Base-by-base conservation (phyloP, 1,284 basidiomycete genomes). In the Psilocybe mexicana region DNA sequence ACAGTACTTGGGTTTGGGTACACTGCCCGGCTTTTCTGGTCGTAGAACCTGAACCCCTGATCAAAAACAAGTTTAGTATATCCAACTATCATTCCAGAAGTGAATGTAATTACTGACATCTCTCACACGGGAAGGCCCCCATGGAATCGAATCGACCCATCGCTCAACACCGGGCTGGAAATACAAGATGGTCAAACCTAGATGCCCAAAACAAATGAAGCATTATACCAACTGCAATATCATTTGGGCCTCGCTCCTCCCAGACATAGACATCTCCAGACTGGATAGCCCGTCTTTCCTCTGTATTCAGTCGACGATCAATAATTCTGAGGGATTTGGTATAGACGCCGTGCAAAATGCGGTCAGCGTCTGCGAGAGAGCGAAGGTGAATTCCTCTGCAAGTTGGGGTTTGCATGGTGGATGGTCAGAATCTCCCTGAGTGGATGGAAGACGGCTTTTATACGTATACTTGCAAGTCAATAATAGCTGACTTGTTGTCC, bases 221-320 rank as follows among this genome's bases (percentile, higher is more conserved):
- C 49, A 56, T 57, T 69, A 90, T 88, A 70, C 88, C 79, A 69
- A 81, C 79, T 45, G 78, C 74, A 61, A 91, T 90, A 50, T 86
- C 78, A 66, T 84, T 87, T n/a, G 87, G 82, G 35, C 86, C 87
- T 59, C 87, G 81, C 69, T 92, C 90, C 70, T 92, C 90, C 90
- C 90, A 92, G 55, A 92, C 87, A 64, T 86, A 92, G 51, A 91
- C 85, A 61, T 84, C 85, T n/a, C 90, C 90, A 2, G 88, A 79
- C 24, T 74, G 62, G 53, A 88, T 86, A 42, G 76, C 71, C n/a
- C 83, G 77, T 45, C 85, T 77, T 67, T 86, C 84, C 55, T 91
- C 90, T 26, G 86, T 85, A 72, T 92, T 89, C 61, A 92, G 80
- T 23, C 90, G 83, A 59, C 90, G 81, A 40, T 82, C 79, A 61